A percentile compares a stretch with the other conserved stretches of the same genome.
phyloP scores from a whole-genome alignment of 345 rosid genomes.

The Isatis tinctoria region DNA sequence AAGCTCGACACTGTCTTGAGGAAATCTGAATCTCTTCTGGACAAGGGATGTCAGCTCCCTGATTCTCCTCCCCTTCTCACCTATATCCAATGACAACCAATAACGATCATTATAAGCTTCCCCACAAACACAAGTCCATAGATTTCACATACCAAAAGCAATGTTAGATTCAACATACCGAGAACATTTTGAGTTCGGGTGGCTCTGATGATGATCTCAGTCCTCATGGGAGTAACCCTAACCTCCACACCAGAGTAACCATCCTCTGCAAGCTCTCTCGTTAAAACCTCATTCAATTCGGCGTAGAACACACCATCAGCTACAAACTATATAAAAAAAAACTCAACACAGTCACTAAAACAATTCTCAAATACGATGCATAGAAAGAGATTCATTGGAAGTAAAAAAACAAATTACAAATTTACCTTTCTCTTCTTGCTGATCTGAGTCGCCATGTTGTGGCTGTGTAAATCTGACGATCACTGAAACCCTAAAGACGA shows the following conservation, averaged over 20 bases:
- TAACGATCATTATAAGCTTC: background rate
- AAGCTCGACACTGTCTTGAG: constrained; percentile 76
- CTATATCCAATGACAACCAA: constrained; percentile 26
- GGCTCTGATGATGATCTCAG: constrained; percentile 83
- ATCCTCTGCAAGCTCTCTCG: constrained; percentile 80
- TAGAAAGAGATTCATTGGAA: background rate
- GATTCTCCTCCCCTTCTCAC: constrained; percentile 89
- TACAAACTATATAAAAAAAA: constrained; percentile 53
- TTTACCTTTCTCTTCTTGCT: constrained; percentile 74
- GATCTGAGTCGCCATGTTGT: constrained; percentile 61
- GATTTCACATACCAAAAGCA: background rate
- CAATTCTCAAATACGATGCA: background rate
- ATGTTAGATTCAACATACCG: constrained; percentile 33
- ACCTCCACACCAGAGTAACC: constrained; percentile 91
- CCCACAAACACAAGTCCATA: background rate
- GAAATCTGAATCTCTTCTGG: constrained; percentile 79
- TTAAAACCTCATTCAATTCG: constrained; percentile 66
- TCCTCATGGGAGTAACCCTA: constrained; percentile 80
- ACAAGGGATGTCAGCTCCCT: constrained; percentile 88
- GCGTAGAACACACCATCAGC: constrained; percentile 79
- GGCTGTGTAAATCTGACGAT: background rate
- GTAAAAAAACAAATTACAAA: background rate
- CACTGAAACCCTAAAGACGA: background rate
- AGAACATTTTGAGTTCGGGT: constrained; percentile 84
- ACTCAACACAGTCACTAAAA: background rate